These are phyloP conservation scores for Mastigamoeba balamuthi DNA, from an alignment of 78 protist species.

Conservation along the genomic window DNA sequence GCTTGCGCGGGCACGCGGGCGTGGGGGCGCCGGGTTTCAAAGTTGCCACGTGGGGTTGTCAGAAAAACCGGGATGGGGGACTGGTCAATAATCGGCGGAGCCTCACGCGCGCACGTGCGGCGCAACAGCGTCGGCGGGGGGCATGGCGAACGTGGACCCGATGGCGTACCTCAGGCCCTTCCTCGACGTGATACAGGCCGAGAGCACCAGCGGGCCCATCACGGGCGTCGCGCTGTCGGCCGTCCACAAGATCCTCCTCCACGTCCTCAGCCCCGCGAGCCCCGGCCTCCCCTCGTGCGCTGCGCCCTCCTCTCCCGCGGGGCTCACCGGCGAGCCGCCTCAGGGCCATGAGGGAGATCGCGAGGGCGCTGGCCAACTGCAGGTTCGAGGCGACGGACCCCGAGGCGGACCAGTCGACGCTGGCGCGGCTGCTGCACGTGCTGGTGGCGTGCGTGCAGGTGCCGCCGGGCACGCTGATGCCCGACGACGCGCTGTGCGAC, in stretches of 20 bases:
- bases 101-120: too few species aligned
- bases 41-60: too few species aligned
- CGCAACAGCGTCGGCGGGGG: too few species aligned
- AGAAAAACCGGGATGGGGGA: too few species aligned
- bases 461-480: constrained; percentile 17
- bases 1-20: too few species aligned
- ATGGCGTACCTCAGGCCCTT: constrained; percentile 60
- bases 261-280: background rate
- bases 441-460: constrained; percentile 18
- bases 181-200: constrained; percentile 60
- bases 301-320: background rate
- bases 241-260: constrained; percentile 55
- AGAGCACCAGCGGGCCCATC: constrained; percentile 74
- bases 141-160: too few species aligned
- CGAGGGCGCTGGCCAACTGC: constrained; percentile 68
- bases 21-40: too few species aligned
- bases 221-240: constrained; percentile 79
- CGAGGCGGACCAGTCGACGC: constrained; percentile 79
- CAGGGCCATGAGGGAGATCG: constrained; percentile 31
- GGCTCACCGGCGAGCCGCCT: background rate
- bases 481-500: constrained; percentile 22
- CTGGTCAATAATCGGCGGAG: too few species aligned
- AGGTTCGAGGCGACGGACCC: constrained; percentile 83
- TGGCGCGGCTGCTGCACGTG: constrained; percentile 69
- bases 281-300: background rate